Percentiles rank a stretch among this genome's conserved stretches.
Conservation (phyloP, 106 monocot genomes). For the Allium sativum region DNA sequence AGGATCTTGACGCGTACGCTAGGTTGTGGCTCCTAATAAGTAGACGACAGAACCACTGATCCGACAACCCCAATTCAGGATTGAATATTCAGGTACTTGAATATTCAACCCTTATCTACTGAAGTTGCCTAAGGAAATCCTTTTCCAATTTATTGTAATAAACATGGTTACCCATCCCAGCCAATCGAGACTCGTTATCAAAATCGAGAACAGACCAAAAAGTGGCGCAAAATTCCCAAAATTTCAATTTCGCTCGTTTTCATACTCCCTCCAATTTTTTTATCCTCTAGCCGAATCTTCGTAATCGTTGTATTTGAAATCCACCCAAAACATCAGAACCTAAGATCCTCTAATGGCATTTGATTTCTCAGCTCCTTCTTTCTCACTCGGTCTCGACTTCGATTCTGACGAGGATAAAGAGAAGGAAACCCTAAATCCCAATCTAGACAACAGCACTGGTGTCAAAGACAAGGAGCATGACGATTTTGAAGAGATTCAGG, state of each 20-base stretch:
- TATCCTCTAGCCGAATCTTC: too few relatives aligned
- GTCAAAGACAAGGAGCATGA: background rate
- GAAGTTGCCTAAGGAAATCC: too few relatives aligned
- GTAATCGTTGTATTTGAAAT: background rate
- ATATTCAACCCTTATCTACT: too few relatives aligned
- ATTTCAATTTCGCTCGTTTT: background rate
- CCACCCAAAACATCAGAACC: background rate
- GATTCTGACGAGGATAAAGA: slow-evolving; percentile 3
- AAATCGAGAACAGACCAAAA: too few relatives aligned
- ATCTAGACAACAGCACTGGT: slow-evolving; percentile 2
- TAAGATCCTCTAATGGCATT: background rate
- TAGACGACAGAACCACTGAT: too few relatives aligned
- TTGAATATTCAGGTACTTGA: too few relatives aligned
- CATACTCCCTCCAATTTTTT: slow-evolving; percentile 5
- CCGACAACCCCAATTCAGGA: too few relatives aligned
- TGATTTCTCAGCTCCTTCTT: slow-evolving; percentile 20
- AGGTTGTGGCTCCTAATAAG: too few relatives aligned
- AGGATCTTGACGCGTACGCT: too few relatives aligned
- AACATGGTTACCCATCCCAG: too few relatives aligned
- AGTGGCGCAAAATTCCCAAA: slow-evolving; percentile 1
- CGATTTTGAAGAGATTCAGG: background rate
- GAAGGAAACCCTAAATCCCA: slow-evolving; percentile 3
- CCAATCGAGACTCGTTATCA: too few relatives aligned
- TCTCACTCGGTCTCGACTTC: slow-evolving; percentile 19
- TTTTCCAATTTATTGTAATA: too few relatives aligned